These are phyloP conservation scores for Penicillium paneum DNA, from an alignment of 2,329 filamentous ascomycete species.

Conservation along the genomic window DNA sequence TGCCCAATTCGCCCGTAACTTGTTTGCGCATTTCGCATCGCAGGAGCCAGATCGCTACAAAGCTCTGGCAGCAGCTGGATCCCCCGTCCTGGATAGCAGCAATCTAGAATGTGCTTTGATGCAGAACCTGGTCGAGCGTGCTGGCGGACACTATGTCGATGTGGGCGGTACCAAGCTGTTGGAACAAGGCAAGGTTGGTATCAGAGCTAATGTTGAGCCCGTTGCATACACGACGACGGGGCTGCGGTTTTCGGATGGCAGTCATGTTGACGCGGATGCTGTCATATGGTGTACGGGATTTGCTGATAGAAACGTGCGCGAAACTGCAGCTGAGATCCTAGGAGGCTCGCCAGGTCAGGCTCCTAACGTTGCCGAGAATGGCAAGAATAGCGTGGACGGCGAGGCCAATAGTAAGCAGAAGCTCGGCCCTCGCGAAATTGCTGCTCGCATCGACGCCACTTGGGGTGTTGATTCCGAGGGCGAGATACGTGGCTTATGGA, in stretches of 20 bases:
- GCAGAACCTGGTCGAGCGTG: slow-evolving; percentile 37
- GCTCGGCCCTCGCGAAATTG: background rate
- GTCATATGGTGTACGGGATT: background rate
- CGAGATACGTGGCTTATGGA: background rate
- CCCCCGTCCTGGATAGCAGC: slow-evolving; percentile 37
- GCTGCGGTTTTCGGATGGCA: background rate
- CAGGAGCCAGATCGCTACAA: slow-evolving; percentile 37
- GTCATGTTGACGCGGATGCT: background rate
- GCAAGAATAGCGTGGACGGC: background rate
- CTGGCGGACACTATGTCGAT: slow-evolving; percentile 44
- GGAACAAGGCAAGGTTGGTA: background rate
- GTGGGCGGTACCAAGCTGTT: slow-evolving; percentile 33
- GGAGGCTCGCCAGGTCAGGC: background rate
- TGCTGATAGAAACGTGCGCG: background rate
- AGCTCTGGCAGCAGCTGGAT: slow-evolving; percentile 33
- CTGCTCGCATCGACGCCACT: background rate
- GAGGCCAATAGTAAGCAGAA: background rate
- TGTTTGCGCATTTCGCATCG: slow-evolving; percentile 25
- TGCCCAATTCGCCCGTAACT: slow-evolving; percentile 7
- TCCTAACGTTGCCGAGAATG: background rate
- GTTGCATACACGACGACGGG: background rate
- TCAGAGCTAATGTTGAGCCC: background rate
- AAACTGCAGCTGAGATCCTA: background rate
- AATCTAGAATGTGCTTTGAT: slow-evolving; percentile 22
- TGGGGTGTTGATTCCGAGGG: background rate